These are phyloP conservation scores for Hyaloscypha finlandica DNA, from an alignment of 495 filamentous ascomycete genomes.

Conservation along the genomic window DNA sequence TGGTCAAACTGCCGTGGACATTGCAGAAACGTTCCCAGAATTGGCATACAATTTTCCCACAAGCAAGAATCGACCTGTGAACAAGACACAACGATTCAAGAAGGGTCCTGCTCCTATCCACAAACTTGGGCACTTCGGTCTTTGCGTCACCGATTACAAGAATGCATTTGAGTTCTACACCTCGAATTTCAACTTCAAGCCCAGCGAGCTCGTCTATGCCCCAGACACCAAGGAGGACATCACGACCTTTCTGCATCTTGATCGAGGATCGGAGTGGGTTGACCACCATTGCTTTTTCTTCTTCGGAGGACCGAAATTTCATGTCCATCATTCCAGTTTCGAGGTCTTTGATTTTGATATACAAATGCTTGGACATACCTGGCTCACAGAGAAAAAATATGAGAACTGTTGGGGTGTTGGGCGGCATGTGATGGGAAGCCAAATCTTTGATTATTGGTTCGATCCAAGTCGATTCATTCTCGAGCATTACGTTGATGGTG, in stretches of 20 bases:
- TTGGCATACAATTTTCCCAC: constrained; percentile 49
- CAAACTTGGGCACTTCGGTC: constrained; percentile 75
- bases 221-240: constrained; percentile 47
- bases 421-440: constrained; percentile 65
- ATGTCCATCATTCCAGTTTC: constrained; percentile 73
- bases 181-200: constrained; percentile 66
- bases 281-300: constrained; percentile 81
- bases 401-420: constrained; percentile 72
- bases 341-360: constrained; percentile 79
- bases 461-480: constrained; percentile 63
- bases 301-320: constrained; percentile 50
- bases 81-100: constrained; percentile 53
- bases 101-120: constrained; percentile 70
- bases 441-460: constrained; percentile 74
- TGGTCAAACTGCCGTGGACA: constrained; percentile 48
- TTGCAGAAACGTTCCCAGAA: constrained; percentile 44
- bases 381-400: constrained; percentile 64
- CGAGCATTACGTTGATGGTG: constrained; percentile 72
- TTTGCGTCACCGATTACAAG: constrained; percentile 62
- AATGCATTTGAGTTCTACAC: constrained; percentile 63
- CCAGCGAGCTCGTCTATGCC: constrained; percentile 57
- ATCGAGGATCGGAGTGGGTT: constrained; percentile 58
- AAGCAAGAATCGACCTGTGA: constrained; percentile 49
- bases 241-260: constrained; percentile 64
- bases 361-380: constrained; percentile 72